Percentiles rank a stretch among this genome's conserved stretches.
Evolutionary conservation across 2,329 filamentous ascomycete species (phyloP).

Genomic region (Curvularia spicifera): DNA sequence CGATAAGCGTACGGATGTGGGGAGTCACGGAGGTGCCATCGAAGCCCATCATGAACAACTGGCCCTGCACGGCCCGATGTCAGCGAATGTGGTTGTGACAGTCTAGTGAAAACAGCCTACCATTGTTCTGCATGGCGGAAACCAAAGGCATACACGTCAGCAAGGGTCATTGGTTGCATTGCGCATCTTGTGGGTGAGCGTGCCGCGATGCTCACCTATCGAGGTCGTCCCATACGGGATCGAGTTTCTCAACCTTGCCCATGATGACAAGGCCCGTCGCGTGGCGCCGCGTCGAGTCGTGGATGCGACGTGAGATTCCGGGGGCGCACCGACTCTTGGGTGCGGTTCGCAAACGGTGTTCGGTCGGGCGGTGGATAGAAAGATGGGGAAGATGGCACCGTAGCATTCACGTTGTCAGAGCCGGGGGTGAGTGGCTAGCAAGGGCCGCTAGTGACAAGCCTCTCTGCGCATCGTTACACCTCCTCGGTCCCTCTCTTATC

Average conservation of each 20-base stretch:
- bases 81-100: slow-evolving; percentile 33
- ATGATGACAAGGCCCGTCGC: slow-evolving; percentile 60
- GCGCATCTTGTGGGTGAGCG: slow-evolving; percentile 27
- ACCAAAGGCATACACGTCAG: slow-evolving; percentile 38
- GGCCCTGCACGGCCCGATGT: slow-evolving; percentile 66
- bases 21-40: slow-evolving; percentile 84
- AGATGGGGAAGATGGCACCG: slow-evolving; percentile 43
- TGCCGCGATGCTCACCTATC: slow-evolving; percentile 67
- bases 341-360: slow-evolving; percentile 44
- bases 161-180: slow-evolving; percentile 35
- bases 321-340: slow-evolving; percentile 40
- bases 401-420: slow-evolving; percentile 41
- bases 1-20: slow-evolving; percentile 80
- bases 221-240: slow-evolving; percentile 71
- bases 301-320: slow-evolving; percentile 33
- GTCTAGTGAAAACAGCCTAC: slow-evolving; percentile 39
- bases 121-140: slow-evolving; percentile 52
- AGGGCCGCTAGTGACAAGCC: slow-evolving; percentile 20
- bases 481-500: slow-evolving; percentile 26
- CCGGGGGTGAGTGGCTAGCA: slow-evolving; percentile 19
- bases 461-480: slow-evolving; percentile 27
- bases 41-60: slow-evolving; percentile 84
- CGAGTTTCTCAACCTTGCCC: slow-evolving; percentile 53
- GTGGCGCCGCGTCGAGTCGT: slow-evolving; percentile 20
- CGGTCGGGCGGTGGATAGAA: slow-evolving; percentile 30